These are phyloP conservation scores for Penicillium coprophilum DNA, from an alignment of 495 filamentous ascomycete species.

Conservation along the genomic window DNA sequence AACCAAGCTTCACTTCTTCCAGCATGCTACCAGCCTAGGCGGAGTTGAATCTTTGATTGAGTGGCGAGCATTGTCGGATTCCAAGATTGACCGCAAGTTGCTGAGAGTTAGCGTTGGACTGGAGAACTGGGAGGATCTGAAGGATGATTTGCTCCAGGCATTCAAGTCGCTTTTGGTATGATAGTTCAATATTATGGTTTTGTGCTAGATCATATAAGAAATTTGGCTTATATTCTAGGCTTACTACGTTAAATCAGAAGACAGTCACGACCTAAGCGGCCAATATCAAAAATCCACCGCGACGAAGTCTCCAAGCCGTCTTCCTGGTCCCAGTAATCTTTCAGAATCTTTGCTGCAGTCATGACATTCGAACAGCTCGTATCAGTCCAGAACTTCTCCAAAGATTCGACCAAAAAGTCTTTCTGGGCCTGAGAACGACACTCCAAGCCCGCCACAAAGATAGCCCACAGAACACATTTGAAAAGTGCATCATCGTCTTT, in stretches of 20 bases:
- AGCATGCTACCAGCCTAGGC: slow-evolving; percentile 87
- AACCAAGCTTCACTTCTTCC: slow-evolving; percentile 72
- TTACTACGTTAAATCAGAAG: slow-evolving; percentile 33
- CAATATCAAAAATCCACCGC: slow-evolving; percentile 43
- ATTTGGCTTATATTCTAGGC: neutral
- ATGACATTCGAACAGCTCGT: slow-evolving; percentile 43
- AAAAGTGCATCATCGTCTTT: slow-evolving; percentile 46
- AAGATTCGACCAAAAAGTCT: slow-evolving; percentile 26
- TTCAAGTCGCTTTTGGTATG: slow-evolving; percentile 37
- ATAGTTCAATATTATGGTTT: neutral
- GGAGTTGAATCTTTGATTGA: slow-evolving; percentile 85
- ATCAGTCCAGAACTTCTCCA: slow-evolving; percentile 39
- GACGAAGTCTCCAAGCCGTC: slow-evolving; percentile 13
- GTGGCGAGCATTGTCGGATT: slow-evolving; percentile 71
- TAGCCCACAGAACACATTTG: slow-evolving; percentile 60
- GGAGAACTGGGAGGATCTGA: slow-evolving; percentile 77
- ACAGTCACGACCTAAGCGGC: slow-evolving; percentile 38
- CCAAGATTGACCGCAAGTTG: slow-evolving; percentile 62
- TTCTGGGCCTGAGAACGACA: slow-evolving; percentile 29
- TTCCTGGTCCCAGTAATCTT: slow-evolving; percentile 30
- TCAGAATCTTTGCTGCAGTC: slow-evolving; percentile 33
- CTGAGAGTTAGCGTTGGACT: slow-evolving; percentile 77
- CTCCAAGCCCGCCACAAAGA: slow-evolving; percentile 56
- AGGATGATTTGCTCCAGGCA: slow-evolving; percentile 66
- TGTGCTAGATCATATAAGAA: slow-evolving; percentile 1